A percentile compares a stretch with the other conserved stretches of the same genome.
These are phyloP conservation scores for Lasiosphaeria hispida DNA, from an alignment of 495 filamentous ascomycete genomes.

Conservation along the genomic window DNA sequence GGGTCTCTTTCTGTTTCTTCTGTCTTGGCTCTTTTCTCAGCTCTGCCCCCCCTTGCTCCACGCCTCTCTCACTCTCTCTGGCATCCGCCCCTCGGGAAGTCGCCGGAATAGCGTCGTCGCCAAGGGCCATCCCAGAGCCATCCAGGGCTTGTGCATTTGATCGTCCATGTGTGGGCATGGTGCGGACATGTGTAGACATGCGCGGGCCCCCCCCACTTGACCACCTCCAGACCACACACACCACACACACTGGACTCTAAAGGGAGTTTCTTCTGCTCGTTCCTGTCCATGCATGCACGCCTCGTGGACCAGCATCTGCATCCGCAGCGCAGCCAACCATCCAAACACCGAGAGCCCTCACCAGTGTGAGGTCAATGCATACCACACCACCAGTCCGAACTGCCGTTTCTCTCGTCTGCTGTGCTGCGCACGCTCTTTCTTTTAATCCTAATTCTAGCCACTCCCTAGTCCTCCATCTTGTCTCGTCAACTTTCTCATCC, in stretches of 20 bases:
- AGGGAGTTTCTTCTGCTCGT: neutral
- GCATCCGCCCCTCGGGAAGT: neutral
- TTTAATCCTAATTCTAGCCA: constrained; percentile 1
- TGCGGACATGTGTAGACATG: no score
- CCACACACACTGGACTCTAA: no score
- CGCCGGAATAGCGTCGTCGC: constrained; percentile 8
- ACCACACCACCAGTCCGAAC: neutral
- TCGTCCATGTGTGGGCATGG: neutral
- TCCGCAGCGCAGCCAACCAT: constrained; percentile 6
- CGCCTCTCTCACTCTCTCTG: constrained; percentile 5
- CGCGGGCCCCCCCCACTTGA: no score
- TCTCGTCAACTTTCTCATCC: constrained; percentile 1
- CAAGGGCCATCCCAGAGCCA: neutral
- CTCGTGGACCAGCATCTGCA: constrained; percentile 7
- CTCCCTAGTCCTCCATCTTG: constrained; percentile 6
- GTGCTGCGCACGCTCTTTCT: constrained; percentile 5
- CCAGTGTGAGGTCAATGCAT: constrained; percentile 13
- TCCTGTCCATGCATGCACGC: neutral
- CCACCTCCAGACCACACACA: no score
- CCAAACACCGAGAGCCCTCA: constrained; percentile 9
- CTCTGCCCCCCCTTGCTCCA: constrained; percentile 8
- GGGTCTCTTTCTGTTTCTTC: neutral
- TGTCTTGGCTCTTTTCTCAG: neutral
- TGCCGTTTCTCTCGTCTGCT: constrained; percentile 3
- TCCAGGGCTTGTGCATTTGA: constrained; percentile 12